Base-by-base conservation (phyloP, 192 early-diverging fungal genomes). In the Backusella tarrabulga region DNA sequence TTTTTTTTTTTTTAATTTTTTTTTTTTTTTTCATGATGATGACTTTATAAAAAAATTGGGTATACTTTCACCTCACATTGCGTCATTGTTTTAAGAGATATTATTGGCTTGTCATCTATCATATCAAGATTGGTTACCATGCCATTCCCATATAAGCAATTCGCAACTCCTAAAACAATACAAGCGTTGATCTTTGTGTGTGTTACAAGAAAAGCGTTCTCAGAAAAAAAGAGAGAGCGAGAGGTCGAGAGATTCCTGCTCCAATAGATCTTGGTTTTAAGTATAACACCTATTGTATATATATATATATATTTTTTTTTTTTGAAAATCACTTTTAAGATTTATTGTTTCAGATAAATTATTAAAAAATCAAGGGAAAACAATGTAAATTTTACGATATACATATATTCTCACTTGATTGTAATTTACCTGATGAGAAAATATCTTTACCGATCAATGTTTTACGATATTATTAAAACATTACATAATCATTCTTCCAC, bases 101-200 rank as follows among this genome's bases (percentile, higher is more conserved):
- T 19, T 26, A 60, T 60, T 60, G 56, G 56, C 56, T 60, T 60
- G 56, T 60, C 56, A 60, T 60, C 56, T 60, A 60, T 60, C 56
- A 60, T 60, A 26, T 60, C 56, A 11, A 60, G 56, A 60, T 60
- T 21, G 19, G 11, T 40, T 60, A 26, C 56, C 12, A 60, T 60
- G 11, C 56, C 23, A 26, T 60, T 60, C 56, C 23, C 7, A 26
- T 29, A 60, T 29, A 60, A 60, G 56, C 56, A 60, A 4, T 3
- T 17, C 11, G 9, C 29, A 32, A 29, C 2, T 26, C 56, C 56
- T 26, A 60, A 60, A 60, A 60, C 12, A 60, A 56, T 6, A 38
- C 14, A 42, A 44, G 42, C 4, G 56, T 26, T 60, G 56, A 60
- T 60, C 21, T 60, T 1, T 26, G 11, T 60, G 21, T 60, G 54